Conservation (phyloP, 345 rosid species). For the Lumnitzera racemosa region DNA sequence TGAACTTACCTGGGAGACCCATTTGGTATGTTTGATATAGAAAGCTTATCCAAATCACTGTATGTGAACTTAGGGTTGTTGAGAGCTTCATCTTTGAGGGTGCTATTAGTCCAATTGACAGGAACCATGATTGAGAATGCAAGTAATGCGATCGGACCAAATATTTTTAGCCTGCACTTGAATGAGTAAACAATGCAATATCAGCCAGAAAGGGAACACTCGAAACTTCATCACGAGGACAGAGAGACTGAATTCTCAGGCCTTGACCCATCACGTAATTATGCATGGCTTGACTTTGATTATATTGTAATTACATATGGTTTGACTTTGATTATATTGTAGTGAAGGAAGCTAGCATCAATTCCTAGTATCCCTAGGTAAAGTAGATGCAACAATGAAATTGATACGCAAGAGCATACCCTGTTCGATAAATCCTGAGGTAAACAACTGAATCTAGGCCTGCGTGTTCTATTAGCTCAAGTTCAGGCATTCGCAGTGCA, state of each 20-base stretch:
- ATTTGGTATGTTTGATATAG: slow-evolving; percentile 78
- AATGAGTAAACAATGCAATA: not conserved
- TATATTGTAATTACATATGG: too few relatives aligned
- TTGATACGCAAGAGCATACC: slow-evolving; percentile 35
- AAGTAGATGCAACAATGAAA: not conserved
- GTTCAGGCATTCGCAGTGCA: slow-evolving; percentile 89
- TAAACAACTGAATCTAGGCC: slow-evolving; percentile 89
- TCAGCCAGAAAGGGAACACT: not conserved
- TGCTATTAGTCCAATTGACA: slow-evolving; percentile 75
- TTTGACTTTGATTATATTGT: too few relatives aligned
- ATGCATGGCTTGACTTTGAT: too few relatives aligned
- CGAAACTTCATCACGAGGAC: too few relatives aligned
- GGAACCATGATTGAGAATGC: slow-evolving; percentile 75
- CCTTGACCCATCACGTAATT: too few relatives aligned
- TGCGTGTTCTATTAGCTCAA: slow-evolving; percentile 80
- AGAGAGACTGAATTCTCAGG: too few relatives aligned
- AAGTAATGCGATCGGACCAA: slow-evolving; percentile 65
- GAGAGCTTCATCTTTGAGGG: slow-evolving; percentile 16
- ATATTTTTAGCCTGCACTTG: slow-evolving; percentile 69
- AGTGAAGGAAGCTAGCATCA: not conserved
- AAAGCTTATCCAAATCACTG: slow-evolving; percentile 75
- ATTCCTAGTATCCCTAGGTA: not conserved
- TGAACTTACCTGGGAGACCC: slow-evolving; percentile 59
- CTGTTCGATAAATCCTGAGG: slow-evolving; percentile 73
- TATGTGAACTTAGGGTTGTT: slow-evolving; percentile 44